A percentile compares a stretch with the other conserved stretches of the same genome.
Evolutionary conservation across 495 filamentous ascomycete species (phyloP).

Genomic region (Podospora fimiseda): DNA sequence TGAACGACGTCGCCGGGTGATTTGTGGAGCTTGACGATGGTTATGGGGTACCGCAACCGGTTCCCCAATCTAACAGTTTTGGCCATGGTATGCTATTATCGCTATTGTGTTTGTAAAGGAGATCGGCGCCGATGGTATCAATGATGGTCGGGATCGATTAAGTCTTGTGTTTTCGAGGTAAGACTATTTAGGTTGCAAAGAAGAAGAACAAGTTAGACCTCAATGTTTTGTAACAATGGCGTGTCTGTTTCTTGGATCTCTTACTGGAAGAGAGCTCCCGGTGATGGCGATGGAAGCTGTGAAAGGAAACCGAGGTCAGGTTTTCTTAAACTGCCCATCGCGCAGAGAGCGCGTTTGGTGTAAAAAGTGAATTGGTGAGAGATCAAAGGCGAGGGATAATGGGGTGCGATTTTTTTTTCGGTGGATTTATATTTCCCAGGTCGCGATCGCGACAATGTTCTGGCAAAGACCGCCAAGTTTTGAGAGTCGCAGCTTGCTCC

Average conservation of each 20-base stretch:
- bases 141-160: neutral
- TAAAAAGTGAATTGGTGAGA: neutral
- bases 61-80: constrained; percentile 45
- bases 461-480: neutral
- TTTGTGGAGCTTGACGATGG: constrained; percentile 80
- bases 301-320: constrained; percentile 6
- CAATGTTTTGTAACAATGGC: too few relatives aligned
- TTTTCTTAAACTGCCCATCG: constrained; percentile 24
- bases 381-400: too few relatives aligned
- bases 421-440: neutral
- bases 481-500: neutral
- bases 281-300: constrained; percentile 11
- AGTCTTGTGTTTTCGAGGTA: neutral
- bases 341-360: constrained; percentile 21
- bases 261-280: constrained; percentile 19
- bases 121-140: too few relatives aligned
- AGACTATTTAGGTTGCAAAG: neutral
- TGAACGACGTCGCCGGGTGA: constrained; percentile 64
- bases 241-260: neutral
- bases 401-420: neutral
- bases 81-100: constrained; percentile 15
- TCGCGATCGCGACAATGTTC: neutral
- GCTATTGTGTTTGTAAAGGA: neutral
- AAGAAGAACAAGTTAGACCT: neutral
- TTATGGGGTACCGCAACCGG: constrained; percentile 86